phyloP scores from a whole-genome alignment of 768 basidiomycete species.

The Sporobolomyces phaffii region DNA sequence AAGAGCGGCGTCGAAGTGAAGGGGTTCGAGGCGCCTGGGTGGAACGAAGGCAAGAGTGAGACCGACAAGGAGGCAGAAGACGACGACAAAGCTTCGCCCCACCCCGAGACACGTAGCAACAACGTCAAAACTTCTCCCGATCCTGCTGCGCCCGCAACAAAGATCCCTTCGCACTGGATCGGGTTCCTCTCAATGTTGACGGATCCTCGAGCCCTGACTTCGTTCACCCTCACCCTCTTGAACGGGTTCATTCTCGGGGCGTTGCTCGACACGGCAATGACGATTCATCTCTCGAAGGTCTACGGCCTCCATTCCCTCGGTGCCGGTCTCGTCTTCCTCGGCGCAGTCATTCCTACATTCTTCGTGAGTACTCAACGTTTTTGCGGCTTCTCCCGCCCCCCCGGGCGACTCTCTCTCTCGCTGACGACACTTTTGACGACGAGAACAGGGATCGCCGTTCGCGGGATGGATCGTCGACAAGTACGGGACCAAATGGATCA shows the following conservation, averaged over 20 bases:
- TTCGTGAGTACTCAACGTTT: conserved; percentile 16
- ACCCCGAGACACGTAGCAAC: no score
- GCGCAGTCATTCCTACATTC: conserved; percentile 14
- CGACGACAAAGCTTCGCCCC: not conserved
- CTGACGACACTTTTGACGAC: not conserved
- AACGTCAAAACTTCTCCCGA: not conserved
- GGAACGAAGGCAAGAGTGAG: not conserved
- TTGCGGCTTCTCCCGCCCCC: not conserved
- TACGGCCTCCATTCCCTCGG: conserved; percentile 14
- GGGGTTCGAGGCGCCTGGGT: conserved; percentile 30
- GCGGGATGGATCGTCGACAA: conserved; percentile 17
- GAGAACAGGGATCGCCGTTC: not conserved
- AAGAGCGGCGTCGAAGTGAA: conserved; percentile 6
- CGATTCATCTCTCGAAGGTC: conserved; percentile 15
- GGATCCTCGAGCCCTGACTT: conserved; percentile 9
- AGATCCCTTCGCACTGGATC: not conserved
- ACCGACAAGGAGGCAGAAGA: not conserved
- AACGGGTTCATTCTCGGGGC: conserved; percentile 25
- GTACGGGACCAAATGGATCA: conserved; percentile 27
- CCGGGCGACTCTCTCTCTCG: no score
- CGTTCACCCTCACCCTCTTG: not conserved
- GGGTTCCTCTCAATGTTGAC: not conserved
- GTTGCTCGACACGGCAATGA: conserved; percentile 24
- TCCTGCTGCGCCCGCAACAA: not conserved
- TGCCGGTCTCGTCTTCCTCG: conserved; percentile 31